Percentiles rank a stretch among this genome's conserved stretches.
Conservation (phyloP, 306 rosid species). For the Senna tora region DNA sequence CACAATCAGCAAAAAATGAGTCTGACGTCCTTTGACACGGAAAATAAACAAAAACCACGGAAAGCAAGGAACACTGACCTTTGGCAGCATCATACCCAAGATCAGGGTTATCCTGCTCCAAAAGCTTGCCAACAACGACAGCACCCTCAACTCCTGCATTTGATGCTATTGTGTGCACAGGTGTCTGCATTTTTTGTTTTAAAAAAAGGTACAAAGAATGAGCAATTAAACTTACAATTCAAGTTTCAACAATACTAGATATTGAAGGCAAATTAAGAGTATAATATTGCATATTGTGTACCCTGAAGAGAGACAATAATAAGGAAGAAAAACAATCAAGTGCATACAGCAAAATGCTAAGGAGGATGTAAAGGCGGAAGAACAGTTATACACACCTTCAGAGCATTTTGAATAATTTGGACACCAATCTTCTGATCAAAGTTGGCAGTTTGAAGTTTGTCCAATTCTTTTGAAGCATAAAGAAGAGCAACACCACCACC, state of each 20-base stretch:
- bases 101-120: constrained; percentile 82
- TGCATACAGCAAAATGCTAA: background rate
- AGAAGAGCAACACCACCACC: constrained; percentile 98
- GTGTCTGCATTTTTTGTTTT: constrained; percentile 59
- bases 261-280: constrained; percentile 1
- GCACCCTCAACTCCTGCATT: constrained; percentile 99
- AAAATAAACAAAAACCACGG: background rate
- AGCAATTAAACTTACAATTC: background rate
- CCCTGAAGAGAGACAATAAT: constrained; percentile 11
- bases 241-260: background rate
- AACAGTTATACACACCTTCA: constrained; percentile 54
- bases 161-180: constrained; percentile 91
- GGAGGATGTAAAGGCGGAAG: background rate
- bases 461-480: constrained; percentile 90
- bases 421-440: constrained; percentile 95
- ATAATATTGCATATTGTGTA: background rate
- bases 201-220: background rate
- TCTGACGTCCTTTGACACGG: background rate
- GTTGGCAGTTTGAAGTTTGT: constrained; percentile 79
- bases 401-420: constrained; percentile 93
- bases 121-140: constrained; percentile 90
- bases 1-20: constrained; percentile 8
- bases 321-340: background rate
- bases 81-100: constrained; percentile 98
- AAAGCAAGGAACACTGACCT: constrained; percentile 55